Base-by-base conservation (phyloP, 352 stramenopile genomes). In the Phytophthora hybrid region DNA sequence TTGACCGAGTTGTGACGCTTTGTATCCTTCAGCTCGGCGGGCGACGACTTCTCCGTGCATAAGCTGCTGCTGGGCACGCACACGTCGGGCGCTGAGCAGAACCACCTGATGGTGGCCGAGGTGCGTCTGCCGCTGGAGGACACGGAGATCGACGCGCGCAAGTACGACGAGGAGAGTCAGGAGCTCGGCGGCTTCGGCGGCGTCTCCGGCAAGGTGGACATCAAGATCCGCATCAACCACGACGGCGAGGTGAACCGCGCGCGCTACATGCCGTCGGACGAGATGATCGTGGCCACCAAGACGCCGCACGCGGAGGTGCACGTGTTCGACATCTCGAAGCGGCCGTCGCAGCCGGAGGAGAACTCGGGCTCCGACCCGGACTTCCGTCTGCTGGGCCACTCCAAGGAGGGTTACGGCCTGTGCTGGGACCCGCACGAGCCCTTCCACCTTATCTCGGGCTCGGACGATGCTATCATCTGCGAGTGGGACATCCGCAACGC, bases 171-270 rank as follows among this genome's bases (percentile, higher is more conserved):
- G 71, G 97, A 99, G 74, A 98, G 76, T 34, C 84, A 95, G 81
- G 89, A 96, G 74, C 80, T 95, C 0, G 90, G 90, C 44, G 90
- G 90, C 32, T 96, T 96, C 63, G 90, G 90, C 62, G 90, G 90
- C 61, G 85, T 93, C 21, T 93, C 87, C 31, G 95, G 92, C 58
- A 99, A 99, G 67, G 94, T 99, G 46, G 97, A 99, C 66, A 93
- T 99, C 53, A 93, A 94, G 69, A 97, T 99, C 63, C 98, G 98
- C 73, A 97, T 99, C 72, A 98, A 98, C 68, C 98, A 99, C 76
- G 95, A 99, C 16, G 98, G 98, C 4, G 98, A 99, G 80, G 97
- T 99, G 39, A 99, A 99, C 89, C 95, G 91, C 46, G 98, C 98
- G 44, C 83, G 98, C 4, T 99, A 97, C 88, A 99, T 99, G 97